These are phyloP conservation scores for Termitomyces sp. DNA, from an alignment of 768 basidiomycete species.

Conservation along the genomic window DNA sequence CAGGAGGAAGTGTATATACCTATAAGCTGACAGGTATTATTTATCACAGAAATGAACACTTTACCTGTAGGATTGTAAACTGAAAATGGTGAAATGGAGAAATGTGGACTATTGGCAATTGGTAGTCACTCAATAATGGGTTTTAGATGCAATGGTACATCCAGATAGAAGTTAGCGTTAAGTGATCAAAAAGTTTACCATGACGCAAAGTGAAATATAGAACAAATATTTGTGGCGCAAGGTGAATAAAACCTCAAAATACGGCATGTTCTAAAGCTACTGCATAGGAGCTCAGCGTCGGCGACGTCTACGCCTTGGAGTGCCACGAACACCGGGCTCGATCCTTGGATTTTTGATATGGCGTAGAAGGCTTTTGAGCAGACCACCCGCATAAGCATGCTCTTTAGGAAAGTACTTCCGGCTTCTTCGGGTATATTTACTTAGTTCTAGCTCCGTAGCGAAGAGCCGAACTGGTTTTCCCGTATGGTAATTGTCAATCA, in stretches of 20 bases:
- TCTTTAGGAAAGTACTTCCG: conserved; percentile 27
- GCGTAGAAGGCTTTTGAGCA: conserved; percentile 26
- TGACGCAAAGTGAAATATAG: neutral
- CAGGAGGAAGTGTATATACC: too few species aligned
- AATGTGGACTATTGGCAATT: too few species aligned
- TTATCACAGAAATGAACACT: too few species aligned
- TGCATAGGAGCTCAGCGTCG: neutral
- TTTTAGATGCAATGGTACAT: too few species aligned
- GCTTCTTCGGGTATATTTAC: conserved; percentile 21
- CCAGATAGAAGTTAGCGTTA: too few species aligned
- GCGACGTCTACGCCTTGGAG: neutral
- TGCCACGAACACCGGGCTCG: neutral
- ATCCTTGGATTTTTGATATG: conserved; percentile 18
- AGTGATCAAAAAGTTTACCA: too few species aligned
- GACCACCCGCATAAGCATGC: conserved; percentile 23
- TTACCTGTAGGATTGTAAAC: too few species aligned
- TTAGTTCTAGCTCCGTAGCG: conserved; percentile 20
- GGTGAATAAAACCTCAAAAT: neutral
- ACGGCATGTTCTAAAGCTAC: neutral
- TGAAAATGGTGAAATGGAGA: too few species aligned
- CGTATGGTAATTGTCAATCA: conserved; percentile 20
- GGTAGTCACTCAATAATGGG: too few species aligned
- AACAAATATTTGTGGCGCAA: neutral
- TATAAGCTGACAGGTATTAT: too few species aligned
- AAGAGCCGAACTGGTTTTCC: conserved; percentile 15